These are phyloP conservation scores for Ogataea paradorogensis DNA, from an alignment of 805 yeast species.

Conservation along the genomic window DNA sequence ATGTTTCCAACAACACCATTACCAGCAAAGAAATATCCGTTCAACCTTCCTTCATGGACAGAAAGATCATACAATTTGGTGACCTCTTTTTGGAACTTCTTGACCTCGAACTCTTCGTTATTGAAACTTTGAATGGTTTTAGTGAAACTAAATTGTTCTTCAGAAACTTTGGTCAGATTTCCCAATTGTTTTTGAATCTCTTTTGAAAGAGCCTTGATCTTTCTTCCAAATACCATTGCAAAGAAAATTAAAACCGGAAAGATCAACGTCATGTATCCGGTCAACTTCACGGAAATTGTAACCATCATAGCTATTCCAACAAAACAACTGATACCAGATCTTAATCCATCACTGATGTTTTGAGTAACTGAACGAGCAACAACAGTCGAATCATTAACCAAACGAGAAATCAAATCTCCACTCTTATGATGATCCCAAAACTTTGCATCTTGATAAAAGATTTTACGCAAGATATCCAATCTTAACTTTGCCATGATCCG, in stretches of 20 bases:
- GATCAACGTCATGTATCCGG: constrained; percentile 73
- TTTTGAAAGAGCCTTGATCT: constrained; percentile 70
- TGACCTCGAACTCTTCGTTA: constrained; percentile 76
- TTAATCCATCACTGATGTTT: constrained; percentile 87
- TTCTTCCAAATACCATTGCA: constrained; percentile 78
- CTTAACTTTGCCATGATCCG: constrained; percentile 81
- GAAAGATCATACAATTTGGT: constrained; percentile 64
- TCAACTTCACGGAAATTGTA: constrained; percentile 76
- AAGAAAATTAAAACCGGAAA: constrained; percentile 82
- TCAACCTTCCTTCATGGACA: constrained; percentile 72
- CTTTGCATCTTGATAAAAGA: constrained; percentile 81
- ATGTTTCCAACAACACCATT: constrained; percentile 85
- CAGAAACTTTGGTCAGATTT: constrained; percentile 81
- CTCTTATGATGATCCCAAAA: constrained; percentile 87
- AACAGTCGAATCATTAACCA: constrained; percentile 85
- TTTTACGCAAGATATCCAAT: constrained; percentile 68
- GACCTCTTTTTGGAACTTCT: constrained; percentile 70
- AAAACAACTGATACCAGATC: constrained; percentile 76
- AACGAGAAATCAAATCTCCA: constrained; percentile 86
- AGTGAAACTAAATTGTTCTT: constrained; percentile 83
- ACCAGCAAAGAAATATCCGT: constrained; percentile 72
- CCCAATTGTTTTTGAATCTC: constrained; percentile 84
- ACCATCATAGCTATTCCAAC: constrained; percentile 94
- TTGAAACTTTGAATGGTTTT: constrained; percentile 88
- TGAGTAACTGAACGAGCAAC: constrained; percentile 85